phyloP scores from a whole-genome alignment of 2,329 filamentous ascomycete genomes.

The Malbranchea cinnamomea region DNA sequence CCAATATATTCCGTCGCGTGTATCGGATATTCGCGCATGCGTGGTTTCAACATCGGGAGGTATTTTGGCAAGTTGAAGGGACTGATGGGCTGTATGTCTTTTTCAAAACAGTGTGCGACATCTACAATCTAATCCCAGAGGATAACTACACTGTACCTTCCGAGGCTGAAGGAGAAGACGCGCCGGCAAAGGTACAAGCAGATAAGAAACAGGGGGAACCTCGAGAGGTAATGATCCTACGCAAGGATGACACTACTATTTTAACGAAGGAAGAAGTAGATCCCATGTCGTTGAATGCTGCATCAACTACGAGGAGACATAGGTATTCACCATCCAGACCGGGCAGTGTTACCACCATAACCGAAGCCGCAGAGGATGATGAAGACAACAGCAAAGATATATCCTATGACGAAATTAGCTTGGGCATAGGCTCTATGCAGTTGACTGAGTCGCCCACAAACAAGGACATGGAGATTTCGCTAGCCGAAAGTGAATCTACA shows the following conservation, averaged over 20 bases:
- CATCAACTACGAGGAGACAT: constrained; percentile 61
- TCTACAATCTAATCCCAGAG: constrained; percentile 73
- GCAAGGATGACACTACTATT: constrained; percentile 26
- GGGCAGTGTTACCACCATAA: constrained; percentile 58
- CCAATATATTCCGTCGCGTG: constrained; percentile 86
- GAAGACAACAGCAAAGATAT: constrained; percentile 16
- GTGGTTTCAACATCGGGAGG: constrained; percentile 91
- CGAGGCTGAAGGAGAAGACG: constrained; percentile 59
- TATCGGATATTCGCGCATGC: constrained; percentile 97
- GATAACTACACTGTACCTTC: constrained; percentile 94
- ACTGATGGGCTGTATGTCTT: constrained; percentile 88
- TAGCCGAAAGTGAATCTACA: too few relatives aligned
- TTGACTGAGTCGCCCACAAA: too few relatives aligned
- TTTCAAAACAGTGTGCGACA: constrained; percentile 93
- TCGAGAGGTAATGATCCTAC: constrained; percentile 15
- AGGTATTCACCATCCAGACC: constrained; percentile 51
- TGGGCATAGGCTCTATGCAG: too few relatives aligned
- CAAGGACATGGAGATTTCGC: too few relatives aligned
- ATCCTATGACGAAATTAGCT: constrained; percentile 1
- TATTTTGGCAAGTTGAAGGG: constrained; percentile 88
- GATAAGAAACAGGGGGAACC: constrained; percentile 8
- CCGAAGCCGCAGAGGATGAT: constrained; percentile 42
- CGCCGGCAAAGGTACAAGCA: constrained; percentile 8
- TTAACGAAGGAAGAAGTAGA: constrained; percentile 9
- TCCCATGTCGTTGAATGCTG: constrained; percentile 37